Base-by-base conservation (phyloP, 208 protist genomes). In the Leishmania arabica region DNA sequence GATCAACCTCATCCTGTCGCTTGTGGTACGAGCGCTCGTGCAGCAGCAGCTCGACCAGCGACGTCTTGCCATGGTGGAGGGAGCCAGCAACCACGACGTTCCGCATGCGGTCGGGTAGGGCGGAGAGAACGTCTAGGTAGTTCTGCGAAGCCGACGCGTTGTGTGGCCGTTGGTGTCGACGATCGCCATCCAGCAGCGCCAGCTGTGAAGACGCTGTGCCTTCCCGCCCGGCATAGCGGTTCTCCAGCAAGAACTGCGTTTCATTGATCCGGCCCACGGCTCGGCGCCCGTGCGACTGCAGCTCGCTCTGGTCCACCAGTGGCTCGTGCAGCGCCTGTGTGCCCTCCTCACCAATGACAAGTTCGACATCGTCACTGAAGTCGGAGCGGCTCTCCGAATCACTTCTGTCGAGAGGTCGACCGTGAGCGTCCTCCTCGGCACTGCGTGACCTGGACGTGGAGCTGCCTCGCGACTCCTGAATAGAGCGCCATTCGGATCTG, bases 51-150 rank as follows among this genome's bases (percentile, higher is more conserved):
- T 99, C 94, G 72, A 99, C 86, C 40, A 99, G 83, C 0, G 95
- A 93, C 2, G 99, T 99, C 90, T 99, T 99, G 76, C 99, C 99
- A 84, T 99, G 98, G 76, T 99, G 98, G 51, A 99, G 83, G 37
- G 97, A 83, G 17, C 99, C 99, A 47, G 98, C 84, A 34, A 99
- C 47, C 24, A 87, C 95, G 17, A 99, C 89, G 84, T 99, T 99
- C 78, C 99, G 90, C 68, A 99, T 92, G 8, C 98, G 88, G 17
- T 91, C 77, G 15, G 98, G 93, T 42, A 93, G 80, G 45, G 76
- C 62, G 37, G 90, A 79, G 8, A 96, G 45, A 8, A 90, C 64
- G 58, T 92, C 87, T 45, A 93, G 69, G 80, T 90, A 94, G 45
- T 40, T 85, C 70, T 82, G 82, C 37, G 71, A 64, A 49, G 54